Base-by-base conservation (phyloP, 805 yeast genomes). In the Saccharomycopsis malanga region DNA sequence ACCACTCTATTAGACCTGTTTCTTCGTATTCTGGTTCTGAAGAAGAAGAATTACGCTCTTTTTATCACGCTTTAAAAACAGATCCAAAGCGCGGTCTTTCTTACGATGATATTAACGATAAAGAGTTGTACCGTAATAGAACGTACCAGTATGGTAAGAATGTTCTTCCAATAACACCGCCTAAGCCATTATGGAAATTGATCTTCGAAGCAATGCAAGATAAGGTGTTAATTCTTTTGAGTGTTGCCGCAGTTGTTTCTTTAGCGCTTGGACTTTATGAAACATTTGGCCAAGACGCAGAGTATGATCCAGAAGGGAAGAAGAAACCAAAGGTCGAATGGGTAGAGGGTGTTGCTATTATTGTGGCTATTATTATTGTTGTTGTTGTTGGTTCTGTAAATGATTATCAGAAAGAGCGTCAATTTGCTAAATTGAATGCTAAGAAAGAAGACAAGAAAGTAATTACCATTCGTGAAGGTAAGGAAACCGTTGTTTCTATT, bases 261-360 rank as follows among this genome's bases (percentile, higher is more conserved):
- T 72, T 93, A 43, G 91, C 95, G 0, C 67, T 93, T 42, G 99
- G 98, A 0, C 70, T 93, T 5, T 93, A 93, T 62, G 95, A 93
- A 65, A 81, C 95, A 1, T 83, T 88, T 67, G 96, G 94, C 36
- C 85, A 84, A 54, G 88, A 83, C 0, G 71, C 86, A 0, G 79
- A 77, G 59, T 76, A 75, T 57, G 96, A 91, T 62, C 79, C 75
- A 4, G 86, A 87, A 54, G 95, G 96, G 23, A 71, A 77, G 20
- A 70, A 77, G 18, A 63, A 79, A 46, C 96, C 97, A 15, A 77
- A 80, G 57, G 94, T 93, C 27, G 96, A 91, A 58, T 93, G 98
- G 97, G 96, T 94, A 41, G 99, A 93, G 69, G 99, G 99, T 56
- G 95, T 89, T 34, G 99, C 98, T 35, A 93, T 93, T 60, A 76